A percentile compares a stretch with the other conserved stretches of the same genome.
Conservation (phyloP, 768 basidiomycete genomes). For the Filobasidium floriforme region DNA sequence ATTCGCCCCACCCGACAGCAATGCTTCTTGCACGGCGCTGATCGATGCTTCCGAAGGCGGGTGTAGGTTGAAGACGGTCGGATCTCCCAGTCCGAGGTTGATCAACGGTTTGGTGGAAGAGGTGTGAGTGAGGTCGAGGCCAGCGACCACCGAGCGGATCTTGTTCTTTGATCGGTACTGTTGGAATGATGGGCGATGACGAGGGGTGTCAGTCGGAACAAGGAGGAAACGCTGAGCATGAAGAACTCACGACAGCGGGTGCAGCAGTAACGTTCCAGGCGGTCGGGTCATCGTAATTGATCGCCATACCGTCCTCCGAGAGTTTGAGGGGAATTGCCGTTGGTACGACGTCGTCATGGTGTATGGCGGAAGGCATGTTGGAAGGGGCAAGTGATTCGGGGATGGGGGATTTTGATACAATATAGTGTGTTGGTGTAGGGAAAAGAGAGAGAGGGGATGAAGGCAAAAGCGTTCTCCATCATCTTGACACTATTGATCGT, state of each 20-base stretch:
- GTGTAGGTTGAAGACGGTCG: conserved; percentile 42
- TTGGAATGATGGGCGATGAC: neutral
- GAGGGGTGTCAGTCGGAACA: neutral
- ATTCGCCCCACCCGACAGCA: conserved; percentile 31
- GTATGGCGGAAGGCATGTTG: conserved; percentile 4
- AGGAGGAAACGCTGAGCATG: neutral
- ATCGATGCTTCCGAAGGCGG: conserved; percentile 36
- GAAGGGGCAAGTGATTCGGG: no score
- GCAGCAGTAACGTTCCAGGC: conserved; percentile 4
- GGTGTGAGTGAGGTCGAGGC: conserved; percentile 30
- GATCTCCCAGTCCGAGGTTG: conserved; percentile 46
- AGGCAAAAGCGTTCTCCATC: no score
- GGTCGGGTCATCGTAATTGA: neutral
- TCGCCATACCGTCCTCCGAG: neutral
- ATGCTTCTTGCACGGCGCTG: conserved; percentile 32
- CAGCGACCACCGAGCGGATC: conserved; percentile 36
- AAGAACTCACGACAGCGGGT: neutral
- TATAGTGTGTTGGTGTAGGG: no score
- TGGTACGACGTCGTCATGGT: neutral
- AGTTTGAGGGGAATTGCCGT: neutral
- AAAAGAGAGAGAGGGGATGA: no score
- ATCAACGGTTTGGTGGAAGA: conserved; percentile 38
- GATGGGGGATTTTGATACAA: no score
- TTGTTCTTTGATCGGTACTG: conserved; percentile 39
- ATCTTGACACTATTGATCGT: no score